Evolutionary conservation across 139 green algal genomes (phyloP).

Genomic region (Picochlorum sp.): DNA sequence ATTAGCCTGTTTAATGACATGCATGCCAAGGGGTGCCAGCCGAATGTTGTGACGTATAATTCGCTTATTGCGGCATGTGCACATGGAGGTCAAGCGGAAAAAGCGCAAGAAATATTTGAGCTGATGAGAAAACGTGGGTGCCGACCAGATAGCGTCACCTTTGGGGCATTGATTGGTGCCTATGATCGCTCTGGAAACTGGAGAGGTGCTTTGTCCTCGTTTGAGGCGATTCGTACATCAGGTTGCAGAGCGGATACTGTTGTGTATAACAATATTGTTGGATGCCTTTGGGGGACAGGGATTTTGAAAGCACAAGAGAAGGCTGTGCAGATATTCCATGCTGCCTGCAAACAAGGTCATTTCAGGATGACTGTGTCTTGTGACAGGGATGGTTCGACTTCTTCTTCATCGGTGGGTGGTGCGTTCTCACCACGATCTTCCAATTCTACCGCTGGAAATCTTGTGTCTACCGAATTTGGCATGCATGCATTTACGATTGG

Average conservation of each 20-base stretch:
- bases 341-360: constrained; percentile 25
- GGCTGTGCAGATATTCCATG: constrained; percentile 29
- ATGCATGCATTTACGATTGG: constrained; percentile 47
- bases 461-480: constrained; percentile 27
- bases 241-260: constrained; percentile 45
- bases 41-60: constrained; percentile 83
- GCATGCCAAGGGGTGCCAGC: constrained; percentile 55
- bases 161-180: constrained; percentile 71
- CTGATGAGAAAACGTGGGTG: constrained; percentile 47
- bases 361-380: constrained; percentile 31
- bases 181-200: constrained; percentile 52
- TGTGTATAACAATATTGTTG: constrained; percentile 41
- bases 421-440: neutral
- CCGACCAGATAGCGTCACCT: constrained; percentile 76
- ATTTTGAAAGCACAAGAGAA: constrained; percentile 24
- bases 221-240: constrained; percentile 36
- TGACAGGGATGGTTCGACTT: neutral
- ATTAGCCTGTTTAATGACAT: constrained; percentile 77
- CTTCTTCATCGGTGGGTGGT: neutral
- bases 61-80: constrained; percentile 66
- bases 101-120: constrained; percentile 45
- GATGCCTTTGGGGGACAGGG: constrained; percentile 34
- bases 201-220: constrained; percentile 33
- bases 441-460: neutral
- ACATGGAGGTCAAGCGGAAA: constrained; percentile 34